Evolutionary conservation across 495 filamentous ascomycete genomes (phyloP).

Genomic region (Beverwykella pulmonaria): DNA sequence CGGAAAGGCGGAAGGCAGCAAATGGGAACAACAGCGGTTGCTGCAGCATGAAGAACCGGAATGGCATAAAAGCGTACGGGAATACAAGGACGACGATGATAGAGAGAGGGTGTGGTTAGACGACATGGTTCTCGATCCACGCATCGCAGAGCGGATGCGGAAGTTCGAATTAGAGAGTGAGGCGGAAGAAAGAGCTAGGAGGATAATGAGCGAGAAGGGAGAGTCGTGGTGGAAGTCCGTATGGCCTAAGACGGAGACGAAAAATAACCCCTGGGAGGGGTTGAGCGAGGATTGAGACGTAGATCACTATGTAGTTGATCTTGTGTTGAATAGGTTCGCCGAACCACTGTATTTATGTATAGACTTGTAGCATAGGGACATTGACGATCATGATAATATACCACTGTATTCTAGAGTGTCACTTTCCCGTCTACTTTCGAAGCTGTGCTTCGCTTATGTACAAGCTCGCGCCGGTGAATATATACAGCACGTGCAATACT

Average conservation of each 20-base stretch:
- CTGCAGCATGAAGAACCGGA: conserved; percentile 77
- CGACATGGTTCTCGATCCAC: conserved; percentile 73
- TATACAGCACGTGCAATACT: conserved; percentile 4
- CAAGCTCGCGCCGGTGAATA: too few relatives aligned
- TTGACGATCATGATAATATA: not conserved
- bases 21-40: conserved; percentile 69
- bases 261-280: conserved; percentile 31
- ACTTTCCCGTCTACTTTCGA: too few relatives aligned
- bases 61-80: conserved; percentile 82
- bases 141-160: conserved; percentile 80
- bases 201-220: conserved; percentile 64
- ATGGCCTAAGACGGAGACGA: conserved; percentile 27
- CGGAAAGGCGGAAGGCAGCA: not conserved
- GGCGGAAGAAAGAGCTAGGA: conserved; percentile 66
- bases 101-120: conserved; percentile 69
- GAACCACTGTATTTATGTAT: conserved; percentile 6
- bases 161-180: conserved; percentile 65
- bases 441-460: too few relatives aligned
- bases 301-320: not conserved
- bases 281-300: not conserved
- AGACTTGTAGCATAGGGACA: conserved; percentile 22
- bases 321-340: not conserved
- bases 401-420: not conserved
- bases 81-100: conserved; percentile 54
- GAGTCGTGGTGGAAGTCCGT: conserved; percentile 48